Conservation (phyloP, 805 yeast genomes). For the Myxozyma udenii region DNA sequence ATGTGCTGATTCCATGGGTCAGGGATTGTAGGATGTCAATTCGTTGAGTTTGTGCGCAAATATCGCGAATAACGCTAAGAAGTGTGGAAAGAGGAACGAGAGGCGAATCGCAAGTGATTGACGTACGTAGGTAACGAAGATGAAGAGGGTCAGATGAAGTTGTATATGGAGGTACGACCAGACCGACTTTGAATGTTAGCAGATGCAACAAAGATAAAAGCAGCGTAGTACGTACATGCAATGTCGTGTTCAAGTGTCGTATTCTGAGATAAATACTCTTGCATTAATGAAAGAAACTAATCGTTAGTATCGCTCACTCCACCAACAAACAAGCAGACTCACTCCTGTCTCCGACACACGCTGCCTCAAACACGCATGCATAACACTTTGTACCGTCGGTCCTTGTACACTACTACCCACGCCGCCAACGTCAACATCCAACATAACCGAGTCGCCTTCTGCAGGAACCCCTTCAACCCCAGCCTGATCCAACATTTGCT, state of each 20-base stretch:
- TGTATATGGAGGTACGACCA: slow-evolving; percentile 12
- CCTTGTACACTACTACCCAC: no score
- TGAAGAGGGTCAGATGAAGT: slow-evolving; percentile 24
- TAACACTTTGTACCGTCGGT: no score
- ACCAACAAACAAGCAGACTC: no score
- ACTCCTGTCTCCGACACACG: no score
- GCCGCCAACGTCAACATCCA: not conserved
- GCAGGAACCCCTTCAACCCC: not conserved
- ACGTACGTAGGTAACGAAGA: slow-evolving; percentile 9
- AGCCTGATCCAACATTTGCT: not conserved
- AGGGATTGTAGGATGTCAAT: slow-evolving; percentile 10
- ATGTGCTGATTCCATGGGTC: slow-evolving; percentile 1
- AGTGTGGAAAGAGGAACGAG: slow-evolving; percentile 10
- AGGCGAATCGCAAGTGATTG: slow-evolving; percentile 4
- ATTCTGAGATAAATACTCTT: not conserved
- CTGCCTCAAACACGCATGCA: no score
- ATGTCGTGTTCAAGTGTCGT: slow-evolving; percentile 2
- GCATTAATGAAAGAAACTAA: slow-evolving; percentile 4
- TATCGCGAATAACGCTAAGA: slow-evolving; percentile 1
- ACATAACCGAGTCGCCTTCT: not conserved
- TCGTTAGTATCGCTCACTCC: no score
- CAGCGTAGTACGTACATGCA: not conserved
- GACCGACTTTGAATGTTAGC: slow-evolving; percentile 3
- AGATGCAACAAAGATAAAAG: not conserved
- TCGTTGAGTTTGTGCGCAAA: not conserved